Evolutionary conservation across 345 rosid genomes (phyloP).

Genomic region (Rhizophora apiculata): DNA sequence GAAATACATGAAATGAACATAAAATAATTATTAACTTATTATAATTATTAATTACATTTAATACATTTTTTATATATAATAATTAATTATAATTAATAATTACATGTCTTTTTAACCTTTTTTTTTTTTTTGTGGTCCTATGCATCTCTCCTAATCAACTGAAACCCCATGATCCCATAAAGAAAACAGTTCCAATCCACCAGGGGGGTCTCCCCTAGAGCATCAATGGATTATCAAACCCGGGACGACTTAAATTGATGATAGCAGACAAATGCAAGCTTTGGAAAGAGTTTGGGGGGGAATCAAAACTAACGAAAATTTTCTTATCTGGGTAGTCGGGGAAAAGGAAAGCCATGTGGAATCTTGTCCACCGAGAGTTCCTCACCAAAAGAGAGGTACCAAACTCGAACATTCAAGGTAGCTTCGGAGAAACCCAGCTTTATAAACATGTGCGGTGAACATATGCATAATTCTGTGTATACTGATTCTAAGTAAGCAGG

Average conservation of each 20-base stretch:
- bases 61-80: no score
- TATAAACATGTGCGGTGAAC: neutral
- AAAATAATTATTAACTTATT: no score
- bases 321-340: constrained; percentile 14
- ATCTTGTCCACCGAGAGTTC: constrained; percentile 30
- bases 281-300: constrained; percentile 19
- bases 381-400: constrained; percentile 19
- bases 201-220: constrained; percentile 6
- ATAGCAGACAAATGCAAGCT: constrained; percentile 27
- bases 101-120: no score
- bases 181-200: neutral
- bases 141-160: neutral
- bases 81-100: no score
- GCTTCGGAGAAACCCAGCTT: neutral
- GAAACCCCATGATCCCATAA: constrained; percentile 5
- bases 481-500: neutral
- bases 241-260: constrained; percentile 14
- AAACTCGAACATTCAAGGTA: constrained; percentile 14
- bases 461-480: neutral
- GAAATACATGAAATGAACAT: no score
- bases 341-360: constrained; percentile 34
- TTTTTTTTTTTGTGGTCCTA: no score
- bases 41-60: no score
- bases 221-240: constrained; percentile 17
- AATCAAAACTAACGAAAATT: constrained; percentile 24